A percentile compares a stretch with the other conserved stretches of the same genome.
Conservation (phyloP, 2,329 filamentous ascomycete genomes). For the Colletotrichum sp. region DNA sequence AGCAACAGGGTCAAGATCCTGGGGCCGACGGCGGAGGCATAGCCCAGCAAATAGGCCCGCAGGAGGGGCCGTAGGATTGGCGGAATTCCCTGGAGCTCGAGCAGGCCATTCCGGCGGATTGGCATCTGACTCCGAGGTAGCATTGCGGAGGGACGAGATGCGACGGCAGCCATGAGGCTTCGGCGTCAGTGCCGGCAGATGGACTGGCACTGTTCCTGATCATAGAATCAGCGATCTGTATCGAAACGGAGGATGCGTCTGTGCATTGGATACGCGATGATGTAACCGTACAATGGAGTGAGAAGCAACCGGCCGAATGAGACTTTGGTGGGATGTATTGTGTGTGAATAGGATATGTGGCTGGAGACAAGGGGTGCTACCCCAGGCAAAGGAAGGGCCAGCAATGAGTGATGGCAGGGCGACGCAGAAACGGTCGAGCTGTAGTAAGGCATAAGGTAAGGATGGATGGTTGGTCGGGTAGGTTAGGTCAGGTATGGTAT, state of each 20-base stretch:
- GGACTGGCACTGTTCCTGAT: background rate
- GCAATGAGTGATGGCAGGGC: background rate
- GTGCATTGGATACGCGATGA: constrained; percentile 5
- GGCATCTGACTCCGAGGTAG: constrained; percentile 40
- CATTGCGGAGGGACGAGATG: constrained; percentile 41
- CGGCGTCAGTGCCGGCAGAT: constrained; percentile 7
- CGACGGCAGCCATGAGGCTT: constrained; percentile 8
- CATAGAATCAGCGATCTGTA: constrained; percentile 13
- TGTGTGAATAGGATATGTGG: background rate
- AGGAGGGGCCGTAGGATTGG: constrained; percentile 59
- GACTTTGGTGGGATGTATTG: background rate
- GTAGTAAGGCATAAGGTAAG: background rate
- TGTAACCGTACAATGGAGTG: constrained; percentile 10
- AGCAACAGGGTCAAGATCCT: constrained; percentile 60
- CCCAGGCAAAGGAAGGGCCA: background rate
- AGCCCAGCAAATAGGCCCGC: constrained; percentile 66
- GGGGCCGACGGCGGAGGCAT: constrained; percentile 63
- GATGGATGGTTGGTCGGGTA: background rate
- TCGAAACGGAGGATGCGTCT: background rate
- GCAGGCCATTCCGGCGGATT: constrained; percentile 12
- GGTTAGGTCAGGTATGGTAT: background rate
- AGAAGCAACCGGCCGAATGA: background rate
- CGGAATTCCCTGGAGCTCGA: constrained; percentile 42
- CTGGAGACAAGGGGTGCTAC: constrained; percentile 13
- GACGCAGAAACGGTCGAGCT: background rate